phyloP scores from a whole-genome alignment of 352 stramenopile species.

The Phytophthora aleatoria region DNA sequence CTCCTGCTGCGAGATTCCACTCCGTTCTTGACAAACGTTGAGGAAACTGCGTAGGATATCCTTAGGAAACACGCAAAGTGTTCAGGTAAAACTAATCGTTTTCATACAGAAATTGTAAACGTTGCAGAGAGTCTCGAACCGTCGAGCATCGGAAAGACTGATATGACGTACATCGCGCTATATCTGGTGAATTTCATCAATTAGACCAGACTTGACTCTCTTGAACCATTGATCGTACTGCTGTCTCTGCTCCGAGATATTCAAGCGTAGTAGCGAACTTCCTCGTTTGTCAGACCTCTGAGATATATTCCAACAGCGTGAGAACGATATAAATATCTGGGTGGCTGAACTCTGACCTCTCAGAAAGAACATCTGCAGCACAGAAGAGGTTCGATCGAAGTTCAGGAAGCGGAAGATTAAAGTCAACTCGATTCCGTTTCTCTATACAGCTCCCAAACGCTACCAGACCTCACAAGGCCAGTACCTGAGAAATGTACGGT shows the following conservation, averaged over 20 bases:
- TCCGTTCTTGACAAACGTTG: slow-evolving; percentile 67
- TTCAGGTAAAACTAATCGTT: slow-evolving; percentile 90
- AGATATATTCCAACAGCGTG: slow-evolving; percentile 87
- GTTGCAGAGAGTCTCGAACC: slow-evolving; percentile 59
- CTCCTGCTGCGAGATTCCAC: slow-evolving; percentile 82
- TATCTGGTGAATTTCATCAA: slow-evolving; percentile 21
- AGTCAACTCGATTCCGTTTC: slow-evolving; percentile 86
- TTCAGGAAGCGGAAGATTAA: slow-evolving; percentile 53
- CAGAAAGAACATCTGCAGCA: slow-evolving; percentile 79
- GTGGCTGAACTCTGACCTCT: slow-evolving; percentile 89
- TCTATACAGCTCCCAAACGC: slow-evolving; percentile 81
- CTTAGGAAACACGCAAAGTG: slow-evolving; percentile 70
- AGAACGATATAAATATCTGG: slow-evolving; percentile 84
- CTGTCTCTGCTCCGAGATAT: slow-evolving; percentile 59
- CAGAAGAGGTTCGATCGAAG: slow-evolving; percentile 78
- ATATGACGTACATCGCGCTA: slow-evolving; percentile 71
- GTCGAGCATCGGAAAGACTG: slow-evolving; percentile 69
- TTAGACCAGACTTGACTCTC: slow-evolving; percentile 29
- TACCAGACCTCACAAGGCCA: slow-evolving; percentile 82
- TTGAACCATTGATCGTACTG: slow-evolving; percentile 78
- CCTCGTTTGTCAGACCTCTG: slow-evolving; percentile 50
- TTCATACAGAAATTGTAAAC: slow-evolving; percentile 68
- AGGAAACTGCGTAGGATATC: slow-evolving; percentile 82
- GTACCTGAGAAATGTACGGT: slow-evolving; percentile 42
- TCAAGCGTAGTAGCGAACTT: slow-evolving; percentile 72